phyloP scores from a whole-genome alignment of 306 rosid species.

The Prunus fruticosa region DNA sequence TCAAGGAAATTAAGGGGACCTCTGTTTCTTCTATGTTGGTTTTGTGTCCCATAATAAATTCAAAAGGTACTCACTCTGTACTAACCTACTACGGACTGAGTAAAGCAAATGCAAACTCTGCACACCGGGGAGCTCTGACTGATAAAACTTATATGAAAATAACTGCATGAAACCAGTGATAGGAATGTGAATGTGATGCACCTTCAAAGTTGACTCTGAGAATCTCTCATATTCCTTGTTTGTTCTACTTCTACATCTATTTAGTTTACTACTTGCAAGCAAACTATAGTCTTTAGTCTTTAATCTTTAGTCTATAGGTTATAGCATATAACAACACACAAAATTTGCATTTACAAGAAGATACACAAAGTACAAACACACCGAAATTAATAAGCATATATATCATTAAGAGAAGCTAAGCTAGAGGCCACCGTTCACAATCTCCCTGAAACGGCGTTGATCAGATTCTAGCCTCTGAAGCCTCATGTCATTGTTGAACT shows the following conservation, averaged over 20 bases:
- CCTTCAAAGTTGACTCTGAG: background rate
- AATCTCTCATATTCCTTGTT: background rate
- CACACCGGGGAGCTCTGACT: background rate
- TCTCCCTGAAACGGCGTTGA: conserved; percentile 54
- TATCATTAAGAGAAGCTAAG: background rate
- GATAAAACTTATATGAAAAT: background rate
- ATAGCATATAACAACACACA: background rate
- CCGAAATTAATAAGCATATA: background rate
- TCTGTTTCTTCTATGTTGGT: too few species aligned
- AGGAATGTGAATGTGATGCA: background rate
- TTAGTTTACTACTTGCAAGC: background rate
- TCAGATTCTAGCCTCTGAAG: conserved; percentile 79
- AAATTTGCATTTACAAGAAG: background rate
- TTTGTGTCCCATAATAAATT: too few species aligned
- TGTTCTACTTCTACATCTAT: too few species aligned
- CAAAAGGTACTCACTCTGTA: too few species aligned
- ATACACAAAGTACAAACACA: background rate
- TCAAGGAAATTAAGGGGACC: too few species aligned
- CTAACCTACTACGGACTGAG: too few species aligned
- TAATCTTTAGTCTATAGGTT: too few species aligned
- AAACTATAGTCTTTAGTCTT: too few species aligned
- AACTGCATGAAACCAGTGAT: too few species aligned
- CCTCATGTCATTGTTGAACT: conserved; percentile 54
- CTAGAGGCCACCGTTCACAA: conserved; percentile 41
- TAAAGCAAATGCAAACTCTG: too few species aligned